Evolutionary conservation across 2,329 filamentous ascomycete species (phyloP).

Genomic region (Gliomastix tumulicola): DNA sequence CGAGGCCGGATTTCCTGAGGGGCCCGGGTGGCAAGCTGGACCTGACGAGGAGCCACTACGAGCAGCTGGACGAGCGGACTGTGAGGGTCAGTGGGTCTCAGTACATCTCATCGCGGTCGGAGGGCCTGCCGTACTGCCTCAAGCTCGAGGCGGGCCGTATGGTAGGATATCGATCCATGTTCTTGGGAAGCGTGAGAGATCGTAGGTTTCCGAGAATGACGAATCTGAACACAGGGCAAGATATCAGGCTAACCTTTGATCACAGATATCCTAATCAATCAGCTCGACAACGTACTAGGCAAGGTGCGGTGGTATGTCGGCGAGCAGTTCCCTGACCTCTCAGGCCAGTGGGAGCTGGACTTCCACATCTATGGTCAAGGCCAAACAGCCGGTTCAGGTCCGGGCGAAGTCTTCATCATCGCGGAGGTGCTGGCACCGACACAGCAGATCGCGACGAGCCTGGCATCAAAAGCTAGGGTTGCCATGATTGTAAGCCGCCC

Average conservation of each 20-base stretch:
- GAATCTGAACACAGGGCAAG: background rate
- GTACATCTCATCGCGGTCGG: slow-evolving; percentile 16
- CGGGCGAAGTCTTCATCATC: slow-evolving; percentile 31
- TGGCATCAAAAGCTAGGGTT: slow-evolving; percentile 16
- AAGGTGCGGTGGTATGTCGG: slow-evolving; percentile 8
- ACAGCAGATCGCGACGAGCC: slow-evolving; percentile 32
- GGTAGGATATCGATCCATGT: slow-evolving; percentile 32
- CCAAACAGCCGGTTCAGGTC: background rate
- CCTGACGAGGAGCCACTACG: slow-evolving; percentile 31
- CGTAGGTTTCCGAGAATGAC: background rate
- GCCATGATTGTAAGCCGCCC: background rate
- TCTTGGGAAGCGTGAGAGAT: slow-evolving; percentile 23
- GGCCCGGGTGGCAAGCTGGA: slow-evolving; percentile 43
- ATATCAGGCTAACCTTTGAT: too few relatives aligned
- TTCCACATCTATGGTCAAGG: slow-evolving; percentile 32
- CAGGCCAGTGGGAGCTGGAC: slow-evolving; percentile 7
- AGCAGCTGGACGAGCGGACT: slow-evolving; percentile 11
- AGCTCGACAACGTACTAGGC: slow-evolving; percentile 22
- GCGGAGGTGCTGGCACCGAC: slow-evolving; percentile 37
- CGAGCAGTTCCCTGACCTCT: slow-evolving; percentile 3
- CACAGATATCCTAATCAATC: slow-evolving; percentile 20
- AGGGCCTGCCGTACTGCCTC: slow-evolving; percentile 26
- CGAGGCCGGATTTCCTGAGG: slow-evolving; percentile 37
- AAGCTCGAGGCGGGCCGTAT: slow-evolving; percentile 37
- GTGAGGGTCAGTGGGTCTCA: slow-evolving; percentile 3